Base-by-base conservation (phyloP, 2,329 filamentous ascomycete species). In the Fusarium odoratissimum region DNA sequence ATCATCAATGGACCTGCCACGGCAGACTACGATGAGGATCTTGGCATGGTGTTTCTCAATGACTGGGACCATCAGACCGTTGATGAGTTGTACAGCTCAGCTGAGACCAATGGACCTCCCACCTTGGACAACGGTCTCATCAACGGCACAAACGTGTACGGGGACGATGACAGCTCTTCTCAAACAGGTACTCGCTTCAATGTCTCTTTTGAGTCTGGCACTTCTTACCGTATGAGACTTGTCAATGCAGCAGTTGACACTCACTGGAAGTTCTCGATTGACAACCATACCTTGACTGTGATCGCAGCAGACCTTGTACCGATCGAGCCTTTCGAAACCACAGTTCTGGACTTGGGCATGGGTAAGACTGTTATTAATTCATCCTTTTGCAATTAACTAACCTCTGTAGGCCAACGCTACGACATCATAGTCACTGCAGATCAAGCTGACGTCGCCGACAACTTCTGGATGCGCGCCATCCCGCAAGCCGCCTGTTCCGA, bases 1-100 rank as follows among this genome's bases (percentile, higher is more conserved):
- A 80, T 91, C 23, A 89, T 92, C 73, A 85, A 91, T 60, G 90
- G 90, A 0, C 90, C 90, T 1, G 84, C 86, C 0, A 86, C 86
- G 5, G 83, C 85, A 19, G 84, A 89, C 74, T 92, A 91, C 73
- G 90, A 93, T 67, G 84, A 87, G 54, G 91, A 93, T 74, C 82
- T 92, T 0, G 91, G 91, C 6, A 80, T 85, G 16, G 73, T 92
- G 3, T 83, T 90, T 31, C 76, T 92, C 10, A 87, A 85, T 21
- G 90, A 92, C 74, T 91, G 89, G 88, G 85, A 85, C 71, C 86
- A 89, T 67, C 60, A 73, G 41, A 84, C 83, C 1, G 81, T 82
- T 5, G 84, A 84, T 57, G 71, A 82, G 56, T 75, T 86, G 3
- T 82, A 80, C 17, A 23, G n/a, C 23, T 49, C 63, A 4, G 63